phyloP scores from a whole-genome alignment of 345 rosid genomes.

The Trapa incisa region DNA sequence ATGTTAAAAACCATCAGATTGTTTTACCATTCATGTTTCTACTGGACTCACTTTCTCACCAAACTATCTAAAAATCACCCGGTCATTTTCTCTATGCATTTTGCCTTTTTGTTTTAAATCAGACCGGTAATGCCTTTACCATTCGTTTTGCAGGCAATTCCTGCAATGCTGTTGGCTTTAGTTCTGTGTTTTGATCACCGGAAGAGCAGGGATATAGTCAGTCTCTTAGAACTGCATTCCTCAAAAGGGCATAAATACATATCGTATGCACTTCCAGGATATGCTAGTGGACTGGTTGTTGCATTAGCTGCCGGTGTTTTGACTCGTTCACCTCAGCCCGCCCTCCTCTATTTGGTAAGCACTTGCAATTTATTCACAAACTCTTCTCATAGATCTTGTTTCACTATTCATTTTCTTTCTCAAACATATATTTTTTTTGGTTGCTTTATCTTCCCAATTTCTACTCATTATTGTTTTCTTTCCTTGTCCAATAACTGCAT shows the following conservation, averaged over 20 bases:
- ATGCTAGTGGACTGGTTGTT: conserved; percentile 61
- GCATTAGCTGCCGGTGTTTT: conserved; percentile 82
- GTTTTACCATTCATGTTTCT: no score
- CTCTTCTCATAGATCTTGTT: not conserved
- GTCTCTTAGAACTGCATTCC: conserved; percentile 44
- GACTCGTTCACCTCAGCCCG: conserved; percentile 84
- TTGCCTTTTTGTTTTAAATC: no score
- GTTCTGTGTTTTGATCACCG: conserved; percentile 81
- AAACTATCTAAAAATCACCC: no score
- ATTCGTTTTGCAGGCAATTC: conserved; percentile 61
- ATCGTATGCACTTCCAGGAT: conserved; percentile 86
- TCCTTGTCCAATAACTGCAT: not conserved
- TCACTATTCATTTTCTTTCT: not conserved
- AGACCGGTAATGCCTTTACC: no score
- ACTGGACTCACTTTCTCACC: no score
- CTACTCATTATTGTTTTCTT: not conserved
- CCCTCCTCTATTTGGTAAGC: conserved; percentile 85
- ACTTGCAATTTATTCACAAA: not conserved
- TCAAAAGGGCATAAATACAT: conserved; percentile 80
- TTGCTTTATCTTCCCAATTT: not conserved
- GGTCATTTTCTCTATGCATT: no score
- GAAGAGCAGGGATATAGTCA: conserved; percentile 68
- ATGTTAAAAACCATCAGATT: no score
- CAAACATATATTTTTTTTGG: not conserved
- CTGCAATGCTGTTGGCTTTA: conserved; percentile 85